Evolutionary conservation across 768 basidiomycete species (phyloP).

Genomic region (Suillus ampliporus): DNA sequence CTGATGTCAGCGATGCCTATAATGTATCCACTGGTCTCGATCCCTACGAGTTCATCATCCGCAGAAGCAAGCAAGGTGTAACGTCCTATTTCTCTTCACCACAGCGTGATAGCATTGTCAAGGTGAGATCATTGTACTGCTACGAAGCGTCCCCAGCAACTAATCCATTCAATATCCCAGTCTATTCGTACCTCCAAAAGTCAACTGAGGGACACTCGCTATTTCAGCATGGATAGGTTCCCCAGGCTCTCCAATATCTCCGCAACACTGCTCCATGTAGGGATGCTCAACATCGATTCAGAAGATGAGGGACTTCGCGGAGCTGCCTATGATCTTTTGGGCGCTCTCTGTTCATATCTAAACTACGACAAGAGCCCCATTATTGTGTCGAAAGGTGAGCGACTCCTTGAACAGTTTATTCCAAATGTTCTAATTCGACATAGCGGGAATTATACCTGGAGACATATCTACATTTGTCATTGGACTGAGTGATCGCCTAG

Average conservation of each 20-base stretch:
- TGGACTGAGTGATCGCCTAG: slow-evolving; percentile 72
- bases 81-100: slow-evolving; percentile 81
- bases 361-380: slow-evolving; percentile 77
- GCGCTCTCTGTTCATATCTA: slow-evolving; percentile 77
- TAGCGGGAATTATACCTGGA: slow-evolving; percentile 75
- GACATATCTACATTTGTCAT: slow-evolving; percentile 66
- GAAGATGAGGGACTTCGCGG: slow-evolving; percentile 78
- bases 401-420: background rate
- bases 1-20: slow-evolving; percentile 87
- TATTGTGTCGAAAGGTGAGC: slow-evolving; percentile 70
- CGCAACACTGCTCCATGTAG: slow-evolving; percentile 85
- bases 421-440: slow-evolving; percentile 13
- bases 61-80: slow-evolving; percentile 69
- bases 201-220: slow-evolving; percentile 60
- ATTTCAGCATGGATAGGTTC: slow-evolving; percentile 63
- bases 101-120: slow-evolving; percentile 72
- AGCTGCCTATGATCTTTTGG: slow-evolving; percentile 81
- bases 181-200: slow-evolving; percentile 78
- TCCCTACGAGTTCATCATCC: slow-evolving; percentile 80
- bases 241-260: slow-evolving; percentile 85
- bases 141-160: background rate
- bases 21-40: slow-evolving; percentile 81
- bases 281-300: slow-evolving; percentile 77
- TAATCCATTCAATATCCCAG: slow-evolving; percentile 42
- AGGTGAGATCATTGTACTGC: slow-evolving; percentile 47